phyloP scores from a whole-genome alignment of 345 rosid species.

The Durio zibethinus region DNA sequence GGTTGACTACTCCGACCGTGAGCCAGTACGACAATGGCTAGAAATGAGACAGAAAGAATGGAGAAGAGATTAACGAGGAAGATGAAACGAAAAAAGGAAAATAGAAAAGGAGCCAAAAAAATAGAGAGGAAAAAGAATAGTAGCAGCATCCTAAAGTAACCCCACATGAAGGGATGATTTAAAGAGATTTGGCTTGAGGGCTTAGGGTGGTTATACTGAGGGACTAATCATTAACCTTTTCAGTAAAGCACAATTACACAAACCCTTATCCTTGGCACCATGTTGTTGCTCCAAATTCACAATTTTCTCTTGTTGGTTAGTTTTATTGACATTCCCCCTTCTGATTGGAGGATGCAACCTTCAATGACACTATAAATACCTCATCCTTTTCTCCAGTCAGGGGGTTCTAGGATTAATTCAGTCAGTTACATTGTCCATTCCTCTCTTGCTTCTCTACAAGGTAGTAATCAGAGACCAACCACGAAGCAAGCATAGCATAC shows the following conservation, averaged over 20 bases:
- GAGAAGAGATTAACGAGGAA: too few species aligned
- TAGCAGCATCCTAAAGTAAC: not conserved
- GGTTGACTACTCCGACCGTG: too few species aligned
- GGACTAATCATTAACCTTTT: not conserved
- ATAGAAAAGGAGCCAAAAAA: too few species aligned
- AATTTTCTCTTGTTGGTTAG: not conserved
- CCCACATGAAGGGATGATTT: not conserved
- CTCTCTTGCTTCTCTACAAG: not conserved
- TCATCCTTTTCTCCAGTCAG: not conserved
- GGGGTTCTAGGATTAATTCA: not conserved
- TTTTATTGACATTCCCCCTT: not conserved
- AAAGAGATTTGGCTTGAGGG: not conserved
- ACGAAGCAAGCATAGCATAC: not conserved
- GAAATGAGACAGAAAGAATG: too few species aligned
- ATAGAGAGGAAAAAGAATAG: too few species aligned
- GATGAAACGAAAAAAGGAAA: too few species aligned
- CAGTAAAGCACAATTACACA: not conserved
- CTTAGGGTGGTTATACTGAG: not conserved
- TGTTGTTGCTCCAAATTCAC: not conserved
- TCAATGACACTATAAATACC: not conserved
- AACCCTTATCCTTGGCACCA: not conserved
- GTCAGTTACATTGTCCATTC: not conserved
- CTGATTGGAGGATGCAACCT: not conserved
- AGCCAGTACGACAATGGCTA: too few species aligned
- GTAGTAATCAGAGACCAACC: not conserved